These are phyloP conservation scores for Martiniozyma asiatica DNA, from an alignment of 1,139 yeast species.

Conservation along the genomic window DNA sequence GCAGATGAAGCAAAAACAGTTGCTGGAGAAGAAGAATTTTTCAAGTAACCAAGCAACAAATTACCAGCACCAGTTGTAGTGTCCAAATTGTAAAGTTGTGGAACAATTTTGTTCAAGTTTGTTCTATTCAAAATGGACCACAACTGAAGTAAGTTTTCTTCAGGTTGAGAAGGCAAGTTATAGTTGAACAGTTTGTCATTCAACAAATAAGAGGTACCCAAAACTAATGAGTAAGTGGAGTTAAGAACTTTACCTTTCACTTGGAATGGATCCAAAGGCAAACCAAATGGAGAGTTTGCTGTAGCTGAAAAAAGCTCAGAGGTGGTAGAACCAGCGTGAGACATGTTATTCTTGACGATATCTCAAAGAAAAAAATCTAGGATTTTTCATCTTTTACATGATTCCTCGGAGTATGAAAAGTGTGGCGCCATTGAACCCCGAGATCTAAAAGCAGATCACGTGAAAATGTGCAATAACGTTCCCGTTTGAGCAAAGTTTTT, in stretches of 20 bases:
- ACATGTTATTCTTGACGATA: too few species aligned
- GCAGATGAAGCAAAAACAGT: conserved; percentile 54
- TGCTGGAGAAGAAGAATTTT: conserved; percentile 23
- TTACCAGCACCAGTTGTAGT: conserved; percentile 80
- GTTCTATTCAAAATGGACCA: conserved; percentile 49
- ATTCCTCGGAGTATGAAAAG: conserved; percentile 5
- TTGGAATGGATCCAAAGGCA: conserved; percentile 43
- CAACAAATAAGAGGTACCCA: conserved; percentile 54
- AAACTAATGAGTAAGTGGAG: conserved; percentile 53
- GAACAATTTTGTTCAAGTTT: conserved; percentile 46
- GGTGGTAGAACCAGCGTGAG: conserved; percentile 6
- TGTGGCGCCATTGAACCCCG: background rate
- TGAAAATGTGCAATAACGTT: too few species aligned
- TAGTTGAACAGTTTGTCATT: conserved; percentile 61
- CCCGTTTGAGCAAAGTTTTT: too few species aligned
- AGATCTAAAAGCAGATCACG: too few species aligned
- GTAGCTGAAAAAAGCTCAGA: conserved; percentile 25
- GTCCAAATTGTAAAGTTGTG: conserved; percentile 50
- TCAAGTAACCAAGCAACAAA: conserved; percentile 63
- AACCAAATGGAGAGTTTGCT: conserved; percentile 41
- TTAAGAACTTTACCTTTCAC: conserved; percentile 41
- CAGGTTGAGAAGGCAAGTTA: conserved; percentile 32
- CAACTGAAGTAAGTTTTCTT: conserved; percentile 45
- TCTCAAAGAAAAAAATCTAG: too few species aligned
- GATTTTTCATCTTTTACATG: background rate